phyloP scores from a whole-genome alignment of 75 land plant genomes.

The Sequoiadendron giganteum region DNA sequence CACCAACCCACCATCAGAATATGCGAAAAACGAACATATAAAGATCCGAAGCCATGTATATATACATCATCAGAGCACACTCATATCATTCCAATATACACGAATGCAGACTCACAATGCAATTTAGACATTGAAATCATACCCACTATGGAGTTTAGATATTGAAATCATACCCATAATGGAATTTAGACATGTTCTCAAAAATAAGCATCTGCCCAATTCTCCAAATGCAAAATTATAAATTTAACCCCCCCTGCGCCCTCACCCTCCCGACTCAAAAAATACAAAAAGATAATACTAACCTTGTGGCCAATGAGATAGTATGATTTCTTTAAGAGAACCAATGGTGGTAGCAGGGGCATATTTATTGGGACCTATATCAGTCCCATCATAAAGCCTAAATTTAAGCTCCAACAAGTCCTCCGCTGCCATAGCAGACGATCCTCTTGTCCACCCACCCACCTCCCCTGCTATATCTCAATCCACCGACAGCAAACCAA shows the following conservation, averaged over 20 bases:
- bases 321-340: constrained; percentile 66
- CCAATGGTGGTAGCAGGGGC: constrained; percentile 59
- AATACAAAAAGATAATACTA: background rate
- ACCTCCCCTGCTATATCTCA: background rate
- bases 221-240: constrained; percentile 1
- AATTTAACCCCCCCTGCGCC: background rate
- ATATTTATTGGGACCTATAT: constrained; percentile 82
- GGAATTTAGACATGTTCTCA: constrained; percentile 1
- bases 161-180: background rate
- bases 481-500: background rate
- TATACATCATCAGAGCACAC: background rate
- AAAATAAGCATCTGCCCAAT: constrained; percentile 8
- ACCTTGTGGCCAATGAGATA: constrained; percentile 86
- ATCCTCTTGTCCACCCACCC: constrained; percentile 1
- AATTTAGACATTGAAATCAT: background rate
- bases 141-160: background rate
- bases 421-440: constrained; percentile 56
- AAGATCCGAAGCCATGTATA: background rate
- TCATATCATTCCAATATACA: background rate
- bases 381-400: constrained; percentile 81
- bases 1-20: background rate
- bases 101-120: background rate
- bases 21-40: background rate
- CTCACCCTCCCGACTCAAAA: background rate
- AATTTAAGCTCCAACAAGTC: constrained; percentile 79